phyloP scores from a whole-genome alignment of 2,329 filamentous ascomycete species.

The Xenoacremonium recifei region DNA sequence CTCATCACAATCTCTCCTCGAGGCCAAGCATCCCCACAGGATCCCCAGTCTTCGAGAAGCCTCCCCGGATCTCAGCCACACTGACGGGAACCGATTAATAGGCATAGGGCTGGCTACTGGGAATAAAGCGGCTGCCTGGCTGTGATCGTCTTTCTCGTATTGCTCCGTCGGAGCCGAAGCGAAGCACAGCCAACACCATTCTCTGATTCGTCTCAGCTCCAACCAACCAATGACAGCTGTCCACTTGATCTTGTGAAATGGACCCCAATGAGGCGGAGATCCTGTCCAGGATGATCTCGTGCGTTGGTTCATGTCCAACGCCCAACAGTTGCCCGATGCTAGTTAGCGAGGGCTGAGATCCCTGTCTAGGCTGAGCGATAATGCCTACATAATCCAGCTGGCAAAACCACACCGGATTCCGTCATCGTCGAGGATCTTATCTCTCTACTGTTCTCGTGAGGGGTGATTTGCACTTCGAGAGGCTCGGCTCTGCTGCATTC shows the following conservation, averaged over 20 bases:
- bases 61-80: constrained; percentile 24
- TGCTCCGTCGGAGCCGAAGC: constrained; percentile 10
- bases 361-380: no score
- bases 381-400: no score
- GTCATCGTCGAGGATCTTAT: no score
- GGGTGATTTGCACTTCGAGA: neutral
- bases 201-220: constrained; percentile 16
- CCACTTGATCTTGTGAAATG: constrained; percentile 7
- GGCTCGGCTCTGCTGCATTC: constrained; percentile 4
- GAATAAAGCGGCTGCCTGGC: constrained; percentile 12
- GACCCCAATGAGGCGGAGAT: constrained; percentile 10
- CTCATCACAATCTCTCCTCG: no score
- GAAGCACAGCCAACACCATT: neutral
- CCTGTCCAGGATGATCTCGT: neutral
- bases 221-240: neutral
- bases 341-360: neutral
- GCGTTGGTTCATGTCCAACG: constrained; percentile 3
- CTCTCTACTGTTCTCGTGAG: constrained; percentile 8
- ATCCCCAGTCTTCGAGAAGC: constrained; percentile 8
- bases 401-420: no score
- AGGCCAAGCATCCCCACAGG: no score
- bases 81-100: no score
- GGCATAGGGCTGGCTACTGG: no score
- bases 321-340: constrained; percentile 3
- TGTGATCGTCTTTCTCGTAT: neutral